phyloP scores from a whole-genome alignment of 768 basidiomycete genomes.

The Podaxis rugospora region DNA sequence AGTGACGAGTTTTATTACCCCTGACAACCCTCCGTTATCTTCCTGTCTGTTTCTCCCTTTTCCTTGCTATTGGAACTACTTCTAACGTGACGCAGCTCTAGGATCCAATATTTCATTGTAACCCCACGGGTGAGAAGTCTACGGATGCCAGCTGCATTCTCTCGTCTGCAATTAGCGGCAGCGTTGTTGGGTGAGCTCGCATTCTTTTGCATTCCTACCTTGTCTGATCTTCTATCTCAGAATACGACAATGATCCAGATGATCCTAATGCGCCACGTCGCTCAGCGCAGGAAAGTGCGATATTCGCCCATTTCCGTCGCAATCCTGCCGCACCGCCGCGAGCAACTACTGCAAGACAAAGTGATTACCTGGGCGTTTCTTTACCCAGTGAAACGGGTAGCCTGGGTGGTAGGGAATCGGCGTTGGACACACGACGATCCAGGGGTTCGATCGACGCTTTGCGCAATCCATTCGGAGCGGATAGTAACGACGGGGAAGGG shows the following conservation, averaged over 20 bases:
- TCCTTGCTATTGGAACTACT: background rate
- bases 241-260: slow-evolving; percentile 87
- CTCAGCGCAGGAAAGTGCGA: slow-evolving; percentile 79
- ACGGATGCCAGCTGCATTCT: slow-evolving; percentile 50
- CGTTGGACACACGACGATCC: slow-evolving; percentile 45
- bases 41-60: background rate
- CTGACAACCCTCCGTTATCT: background rate
- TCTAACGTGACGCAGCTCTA: background rate
- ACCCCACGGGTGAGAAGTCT: background rate
- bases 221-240: slow-evolving; percentile 31
- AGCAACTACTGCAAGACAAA: slow-evolving; percentile 39
- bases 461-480: slow-evolving; percentile 71
- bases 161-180: slow-evolving; percentile 82
- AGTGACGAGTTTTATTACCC: background rate
- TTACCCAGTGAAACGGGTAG: slow-evolving; percentile 59
- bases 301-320: slow-evolving; percentile 75
- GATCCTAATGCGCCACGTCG: slow-evolving; percentile 56
- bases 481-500: slow-evolving; percentile 49
- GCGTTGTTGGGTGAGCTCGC: slow-evolving; percentile 67
- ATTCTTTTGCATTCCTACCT: slow-evolving; percentile 2
- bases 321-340: slow-evolving; percentile 43
- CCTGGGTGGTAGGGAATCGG: slow-evolving; percentile 42
- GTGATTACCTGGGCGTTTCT: slow-evolving; percentile 65
- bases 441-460: slow-evolving; percentile 58
- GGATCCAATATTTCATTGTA: background rate